Evolutionary conservation across 108 stramenopile species (phyloP).

Genomic region (Cylindrotheca fusiformis): DNA sequence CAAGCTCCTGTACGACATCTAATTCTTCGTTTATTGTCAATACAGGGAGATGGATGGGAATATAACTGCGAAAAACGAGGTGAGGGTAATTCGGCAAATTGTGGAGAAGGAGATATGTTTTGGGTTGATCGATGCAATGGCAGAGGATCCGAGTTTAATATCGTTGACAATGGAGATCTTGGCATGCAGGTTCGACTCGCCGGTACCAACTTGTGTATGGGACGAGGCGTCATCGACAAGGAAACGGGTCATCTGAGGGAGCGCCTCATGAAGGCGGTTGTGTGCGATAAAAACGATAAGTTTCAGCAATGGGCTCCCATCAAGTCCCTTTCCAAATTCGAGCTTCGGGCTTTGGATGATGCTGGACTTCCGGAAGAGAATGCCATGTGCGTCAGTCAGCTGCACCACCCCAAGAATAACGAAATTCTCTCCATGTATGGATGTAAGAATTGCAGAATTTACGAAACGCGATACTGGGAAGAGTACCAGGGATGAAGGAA

Average conservation of each 20-base stretch:
- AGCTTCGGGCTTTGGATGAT: not conserved
- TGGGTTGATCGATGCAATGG: not conserved
- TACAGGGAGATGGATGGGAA: not conserved
- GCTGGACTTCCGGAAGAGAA: not conserved
- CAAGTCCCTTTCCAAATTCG: not conserved
- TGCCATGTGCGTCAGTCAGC: not conserved
- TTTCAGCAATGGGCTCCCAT: not conserved
- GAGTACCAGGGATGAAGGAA: no score
- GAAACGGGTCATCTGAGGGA: not conserved
- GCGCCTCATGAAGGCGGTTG: not conserved
- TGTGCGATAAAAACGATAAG: not conserved
- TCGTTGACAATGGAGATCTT: not conserved
- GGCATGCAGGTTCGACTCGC: not conserved
- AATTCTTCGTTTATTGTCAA: not conserved
- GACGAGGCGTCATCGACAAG: not conserved
- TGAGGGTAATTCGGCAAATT: not conserved
- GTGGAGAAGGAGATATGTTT: not conserved
- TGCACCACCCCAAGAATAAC: not conserved
- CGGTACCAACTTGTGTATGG: not conserved
- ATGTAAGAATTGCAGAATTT: not conserved
- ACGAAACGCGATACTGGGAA: not conserved
- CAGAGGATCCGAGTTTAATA: not conserved
- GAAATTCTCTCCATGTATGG: not conserved
- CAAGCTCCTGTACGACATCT: not conserved
- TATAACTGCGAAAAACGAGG: not conserved